Evolutionary conservation across 2,329 filamentous ascomycete species (phyloP).

Genomic region (Trichoderma arundinaceum): DNA sequence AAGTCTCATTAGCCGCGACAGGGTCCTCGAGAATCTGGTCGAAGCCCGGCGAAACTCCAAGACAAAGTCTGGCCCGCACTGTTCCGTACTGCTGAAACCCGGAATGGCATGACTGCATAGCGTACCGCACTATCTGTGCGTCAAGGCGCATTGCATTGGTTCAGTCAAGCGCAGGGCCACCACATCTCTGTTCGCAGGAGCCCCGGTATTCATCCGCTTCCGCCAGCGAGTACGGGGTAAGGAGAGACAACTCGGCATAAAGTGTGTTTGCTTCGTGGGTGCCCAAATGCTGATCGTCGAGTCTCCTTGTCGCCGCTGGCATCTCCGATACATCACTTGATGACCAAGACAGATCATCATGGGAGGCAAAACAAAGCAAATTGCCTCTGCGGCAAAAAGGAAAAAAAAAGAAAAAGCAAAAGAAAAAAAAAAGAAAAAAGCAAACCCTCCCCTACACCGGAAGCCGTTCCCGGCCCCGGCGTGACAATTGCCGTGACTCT

Average conservation of each 20-base stretch:
- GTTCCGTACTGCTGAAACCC: background rate
- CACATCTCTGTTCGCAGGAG: background rate
- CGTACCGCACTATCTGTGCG: slow-evolving; percentile 13
- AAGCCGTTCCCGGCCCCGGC: too few species aligned
- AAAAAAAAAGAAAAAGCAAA: too few species aligned
- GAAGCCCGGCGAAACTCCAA: background rate
- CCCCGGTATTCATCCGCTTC: background rate
- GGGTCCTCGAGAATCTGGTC: background rate
- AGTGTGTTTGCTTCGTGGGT: background rate
- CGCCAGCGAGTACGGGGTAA: background rate
- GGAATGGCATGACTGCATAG: slow-evolving; percentile 11
- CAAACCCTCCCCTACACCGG: background rate
- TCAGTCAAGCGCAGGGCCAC: background rate
- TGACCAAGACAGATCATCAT: too few species aligned
- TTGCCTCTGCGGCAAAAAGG: too few species aligned
- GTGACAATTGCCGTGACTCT: background rate
- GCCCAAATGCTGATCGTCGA: background rate
- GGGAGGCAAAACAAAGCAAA: too few species aligned
- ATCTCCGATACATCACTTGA: background rate
- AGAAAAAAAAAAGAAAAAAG: background rate
- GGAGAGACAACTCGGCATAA: background rate
- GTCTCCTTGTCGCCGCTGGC: background rate
- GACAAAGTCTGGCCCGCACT: background rate
- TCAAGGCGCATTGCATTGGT: background rate
- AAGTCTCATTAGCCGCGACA: background rate